Evolutionary conservation across 1,284 basidiomycete species (phyloP).

Genomic region (Fomitopsis betulina): DNA sequence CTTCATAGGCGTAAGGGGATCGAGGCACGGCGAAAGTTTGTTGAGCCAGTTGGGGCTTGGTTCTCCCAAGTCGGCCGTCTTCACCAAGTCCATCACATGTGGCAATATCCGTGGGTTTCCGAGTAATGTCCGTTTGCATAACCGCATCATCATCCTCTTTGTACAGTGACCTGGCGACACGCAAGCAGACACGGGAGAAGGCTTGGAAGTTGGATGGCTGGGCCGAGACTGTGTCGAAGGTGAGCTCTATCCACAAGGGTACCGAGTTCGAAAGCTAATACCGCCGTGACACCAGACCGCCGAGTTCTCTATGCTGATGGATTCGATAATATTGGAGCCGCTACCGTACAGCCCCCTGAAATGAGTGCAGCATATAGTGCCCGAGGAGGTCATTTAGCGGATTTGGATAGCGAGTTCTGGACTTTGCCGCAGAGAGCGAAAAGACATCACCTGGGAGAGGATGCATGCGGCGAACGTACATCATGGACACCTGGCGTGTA

Average conservation of each 20-base stretch:
- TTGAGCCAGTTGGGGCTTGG: conserved; percentile 89
- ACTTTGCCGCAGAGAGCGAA: neutral
- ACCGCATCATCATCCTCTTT: conserved; percentile 1
- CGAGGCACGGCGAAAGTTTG: conserved; percentile 80
- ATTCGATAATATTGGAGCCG: conserved; percentile 69
- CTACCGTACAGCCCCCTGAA: conserved; percentile 80
- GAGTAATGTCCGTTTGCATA: conserved; percentile 8
- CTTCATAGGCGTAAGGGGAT: conserved; percentile 73
- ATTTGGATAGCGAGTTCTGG: neutral
- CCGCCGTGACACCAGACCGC: conserved; percentile 51
- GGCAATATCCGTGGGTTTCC: conserved; percentile 82
- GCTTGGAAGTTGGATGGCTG: conserved; percentile 93
- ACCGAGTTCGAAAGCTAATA: conserved; percentile 9
- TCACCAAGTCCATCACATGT: conserved; percentile 90
- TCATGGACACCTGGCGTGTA: neutral
- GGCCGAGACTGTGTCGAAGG: conserved; percentile 92
- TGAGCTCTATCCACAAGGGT: conserved; percentile 24
- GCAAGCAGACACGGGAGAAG: conserved; percentile 80
- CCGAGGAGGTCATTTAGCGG: neutral
- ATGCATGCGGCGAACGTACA: neutral
- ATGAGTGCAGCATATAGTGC: conserved; percentile 26
- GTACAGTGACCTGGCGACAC: conserved; percentile 66
- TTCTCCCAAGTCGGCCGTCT: conserved; percentile 89
- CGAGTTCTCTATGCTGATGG: conserved; percentile 74
- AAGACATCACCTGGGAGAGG: neutral